These are phyloP conservation scores for Zizania latifolia DNA, from an alignment of 176 grass and related monocot species.

Conservation along the genomic window DNA sequence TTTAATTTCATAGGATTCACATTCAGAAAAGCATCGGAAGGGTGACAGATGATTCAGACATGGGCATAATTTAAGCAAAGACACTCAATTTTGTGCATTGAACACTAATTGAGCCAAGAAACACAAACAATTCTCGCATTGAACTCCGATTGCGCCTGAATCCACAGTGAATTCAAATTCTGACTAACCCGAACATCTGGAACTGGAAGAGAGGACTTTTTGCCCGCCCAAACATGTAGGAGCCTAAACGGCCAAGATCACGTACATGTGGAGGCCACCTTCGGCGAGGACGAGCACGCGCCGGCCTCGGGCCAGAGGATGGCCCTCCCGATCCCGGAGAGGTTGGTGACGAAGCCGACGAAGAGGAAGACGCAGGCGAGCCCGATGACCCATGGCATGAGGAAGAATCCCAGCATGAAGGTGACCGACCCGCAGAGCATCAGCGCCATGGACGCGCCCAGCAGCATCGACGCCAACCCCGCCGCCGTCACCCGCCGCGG, in stretches of 20 bases:
- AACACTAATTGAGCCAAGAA: neutral
- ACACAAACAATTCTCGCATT: neutral
- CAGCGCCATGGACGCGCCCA: slow-evolving; percentile 74
- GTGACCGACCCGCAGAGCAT: slow-evolving; percentile 83
- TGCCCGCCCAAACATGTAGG: neutral
- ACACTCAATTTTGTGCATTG: neutral
- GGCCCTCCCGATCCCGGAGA: slow-evolving; percentile 55
- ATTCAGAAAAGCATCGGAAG: neutral
- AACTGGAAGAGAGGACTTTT: neutral
- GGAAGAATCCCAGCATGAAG: slow-evolving; percentile 92
- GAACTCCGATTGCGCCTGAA: neutral
- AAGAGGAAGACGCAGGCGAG: slow-evolving; percentile 65
- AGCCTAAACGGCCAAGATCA: slow-evolving; percentile 12
- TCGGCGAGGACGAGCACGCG: neutral
- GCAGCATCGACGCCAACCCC: slow-evolving; percentile 62
- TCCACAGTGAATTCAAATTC: neutral
- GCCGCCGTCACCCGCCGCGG: slow-evolving; percentile 51
- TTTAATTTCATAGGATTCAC: neutral
- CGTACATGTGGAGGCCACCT: slow-evolving; percentile 43
- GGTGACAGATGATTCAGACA: neutral
- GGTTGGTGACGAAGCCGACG: slow-evolving; percentile 68
- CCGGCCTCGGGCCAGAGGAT: slow-evolving; percentile 45
- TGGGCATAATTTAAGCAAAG: neutral
- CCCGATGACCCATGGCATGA: slow-evolving; percentile 88
- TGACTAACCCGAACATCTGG: neutral